A percentile compares a stretch with the other conserved stretches of the same genome.
Conservation (phyloP, 345 rosid species). For the Pistacia integerrima region DNA sequence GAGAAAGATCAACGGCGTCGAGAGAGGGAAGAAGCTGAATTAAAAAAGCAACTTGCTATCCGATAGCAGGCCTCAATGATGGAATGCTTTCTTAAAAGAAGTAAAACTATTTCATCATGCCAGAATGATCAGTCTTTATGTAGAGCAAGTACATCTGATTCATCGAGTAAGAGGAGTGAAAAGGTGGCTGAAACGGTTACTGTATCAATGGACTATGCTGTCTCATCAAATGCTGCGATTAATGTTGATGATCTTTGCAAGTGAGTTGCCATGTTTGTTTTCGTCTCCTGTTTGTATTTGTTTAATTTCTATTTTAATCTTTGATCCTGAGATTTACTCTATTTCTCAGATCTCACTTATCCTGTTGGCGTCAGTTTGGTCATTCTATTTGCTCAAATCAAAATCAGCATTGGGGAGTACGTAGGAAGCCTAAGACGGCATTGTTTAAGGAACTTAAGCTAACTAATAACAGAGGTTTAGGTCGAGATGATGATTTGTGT, state of each 20-base stretch:
- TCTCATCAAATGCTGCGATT: conserved; percentile 50
- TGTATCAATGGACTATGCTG: conserved; percentile 55
- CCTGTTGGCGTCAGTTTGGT: conserved; percentile 73
- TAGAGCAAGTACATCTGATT: conserved; percentile 25
- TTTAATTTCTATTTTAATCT: conserved; percentile 21
- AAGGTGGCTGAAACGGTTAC: conserved; percentile 43
- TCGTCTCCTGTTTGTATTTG: not conserved
- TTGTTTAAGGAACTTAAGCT: conserved; percentile 75
- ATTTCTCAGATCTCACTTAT: conserved; percentile 59
- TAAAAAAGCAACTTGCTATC: conserved; percentile 56
- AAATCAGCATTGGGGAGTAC: conserved; percentile 74
- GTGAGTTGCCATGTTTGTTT: conserved; percentile 36
- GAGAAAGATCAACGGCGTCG: conserved; percentile 68
- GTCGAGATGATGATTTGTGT: conserved; percentile 43
- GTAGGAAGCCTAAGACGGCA: conserved; percentile 67
- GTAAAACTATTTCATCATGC: conserved; percentile 40
- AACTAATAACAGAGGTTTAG: conserved; percentile 36
- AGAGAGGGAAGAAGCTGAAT: conserved; percentile 76
- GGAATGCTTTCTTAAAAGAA: conserved; percentile 80
- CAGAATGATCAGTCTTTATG: conserved; percentile 36
- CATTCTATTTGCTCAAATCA: conserved; percentile 40
- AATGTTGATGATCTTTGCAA: conserved; percentile 52
- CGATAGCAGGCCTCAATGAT: conserved; percentile 89
- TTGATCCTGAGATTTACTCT: conserved; percentile 21
- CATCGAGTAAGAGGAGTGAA: conserved; percentile 31